These are phyloP conservation scores for Ceratocystis huliohia DNA, from an alignment of 2,329 filamentous ascomycete genomes.

Conservation along the genomic window DNA sequence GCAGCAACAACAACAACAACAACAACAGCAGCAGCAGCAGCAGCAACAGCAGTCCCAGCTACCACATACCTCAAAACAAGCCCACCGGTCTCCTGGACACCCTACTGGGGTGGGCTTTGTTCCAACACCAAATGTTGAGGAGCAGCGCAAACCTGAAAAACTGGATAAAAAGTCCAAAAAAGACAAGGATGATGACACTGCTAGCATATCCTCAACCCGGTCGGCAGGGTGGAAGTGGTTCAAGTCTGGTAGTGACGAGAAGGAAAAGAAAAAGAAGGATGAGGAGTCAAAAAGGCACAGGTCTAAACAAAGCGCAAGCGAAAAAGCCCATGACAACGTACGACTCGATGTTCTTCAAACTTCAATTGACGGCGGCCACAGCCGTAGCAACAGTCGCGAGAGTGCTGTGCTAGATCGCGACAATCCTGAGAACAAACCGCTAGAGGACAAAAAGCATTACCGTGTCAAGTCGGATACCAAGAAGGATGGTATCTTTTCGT, in stretches of 20 bases:
- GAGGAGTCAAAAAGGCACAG: slow-evolving; percentile 57
- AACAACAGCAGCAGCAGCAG: slow-evolving; percentile 25
- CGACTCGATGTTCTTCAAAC: slow-evolving; percentile 77
- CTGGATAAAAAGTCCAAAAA: slow-evolving; percentile 63
- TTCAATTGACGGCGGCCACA: slow-evolving; percentile 56
- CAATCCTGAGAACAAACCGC: slow-evolving; percentile 54
- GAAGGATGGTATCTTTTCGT: slow-evolving; percentile 89
- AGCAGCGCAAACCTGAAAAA: slow-evolving; percentile 54
- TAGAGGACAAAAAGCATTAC: slow-evolving; percentile 77
- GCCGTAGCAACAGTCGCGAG: slow-evolving; percentile 55
- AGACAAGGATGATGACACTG: slow-evolving; percentile 50
- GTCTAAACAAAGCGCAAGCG: slow-evolving; percentile 43
- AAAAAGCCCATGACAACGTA: slow-evolving; percentile 54
- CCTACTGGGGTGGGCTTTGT: slow-evolving; percentile 53
- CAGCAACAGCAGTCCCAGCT: not conserved
- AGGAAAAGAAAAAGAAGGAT: slow-evolving; percentile 55
- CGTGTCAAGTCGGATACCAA: slow-evolving; percentile 66
- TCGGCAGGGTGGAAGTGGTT: slow-evolving; percentile 73
- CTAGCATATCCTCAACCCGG: slow-evolving; percentile 51
- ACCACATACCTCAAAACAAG: not conserved
- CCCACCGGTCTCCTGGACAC: slow-evolving; percentile 28
- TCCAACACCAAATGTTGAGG: slow-evolving; percentile 53
- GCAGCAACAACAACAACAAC: not conserved
- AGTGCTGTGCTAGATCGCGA: slow-evolving; percentile 75
- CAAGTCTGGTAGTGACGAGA: slow-evolving; percentile 57